phyloP scores from a whole-genome alignment of 176 grass and related monocot genomes.

The Carex littledalei region DNA sequence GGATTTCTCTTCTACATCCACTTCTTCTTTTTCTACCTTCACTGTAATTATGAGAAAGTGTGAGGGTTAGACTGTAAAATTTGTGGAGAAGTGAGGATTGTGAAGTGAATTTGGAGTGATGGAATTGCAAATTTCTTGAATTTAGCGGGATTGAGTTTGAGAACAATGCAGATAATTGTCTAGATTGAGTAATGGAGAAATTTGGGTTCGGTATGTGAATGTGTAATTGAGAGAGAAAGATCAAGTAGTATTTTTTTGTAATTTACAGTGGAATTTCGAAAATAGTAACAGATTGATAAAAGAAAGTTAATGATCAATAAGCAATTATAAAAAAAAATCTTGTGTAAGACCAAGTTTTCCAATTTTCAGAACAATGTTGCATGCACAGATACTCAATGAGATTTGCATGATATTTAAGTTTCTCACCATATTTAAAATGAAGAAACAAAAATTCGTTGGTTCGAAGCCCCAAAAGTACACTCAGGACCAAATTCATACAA shows the following conservation, averaged over 20 bases:
- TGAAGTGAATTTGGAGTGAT: no score
- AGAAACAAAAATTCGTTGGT: not conserved
- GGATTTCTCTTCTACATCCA: not conserved
- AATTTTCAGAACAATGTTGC: not conserved
- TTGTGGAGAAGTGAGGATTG: not conserved
- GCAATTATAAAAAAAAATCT: not conserved
- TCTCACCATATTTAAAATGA: not conserved
- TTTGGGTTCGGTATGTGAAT: not conserved
- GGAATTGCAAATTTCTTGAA: no score
- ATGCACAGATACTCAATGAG: not conserved
- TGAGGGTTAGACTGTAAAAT: not conserved
- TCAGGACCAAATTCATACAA: not conserved
- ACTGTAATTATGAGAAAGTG: slow-evolving; percentile 3
- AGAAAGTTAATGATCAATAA: not conserved
- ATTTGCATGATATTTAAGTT: not conserved
- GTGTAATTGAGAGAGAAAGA: not conserved
- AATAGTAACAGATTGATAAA: not conserved
- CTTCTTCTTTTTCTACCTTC: slow-evolving; percentile 16
- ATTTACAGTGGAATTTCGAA: not conserved
- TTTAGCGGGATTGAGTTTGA: no score
- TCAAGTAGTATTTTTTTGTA: not conserved
- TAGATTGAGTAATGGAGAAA: not conserved
- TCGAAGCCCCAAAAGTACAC: not conserved
- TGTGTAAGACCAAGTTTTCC: not conserved
- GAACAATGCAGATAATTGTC: not conserved